A percentile compares a stretch with the other conserved stretches of the same genome.
Evolutionary conservation across 139 green algal species (phyloP).

Genomic region (Eudorina sp.): DNA sequence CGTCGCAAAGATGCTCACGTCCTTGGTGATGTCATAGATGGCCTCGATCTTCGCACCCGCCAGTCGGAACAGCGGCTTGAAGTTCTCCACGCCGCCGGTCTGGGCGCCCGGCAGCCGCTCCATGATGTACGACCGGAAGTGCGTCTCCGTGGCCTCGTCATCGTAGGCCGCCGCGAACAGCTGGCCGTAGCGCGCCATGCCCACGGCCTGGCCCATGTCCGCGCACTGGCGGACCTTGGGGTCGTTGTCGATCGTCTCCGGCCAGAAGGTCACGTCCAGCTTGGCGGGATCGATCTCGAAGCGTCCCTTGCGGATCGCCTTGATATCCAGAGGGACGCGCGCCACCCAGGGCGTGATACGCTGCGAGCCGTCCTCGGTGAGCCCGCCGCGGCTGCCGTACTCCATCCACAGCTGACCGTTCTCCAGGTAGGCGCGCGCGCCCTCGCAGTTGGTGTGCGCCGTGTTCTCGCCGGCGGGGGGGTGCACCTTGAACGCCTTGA

Average conservation of each 20-base stretch:
- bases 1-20: constrained; percentile 37
- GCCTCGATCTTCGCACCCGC: constrained; percentile 32
- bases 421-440: constrained; percentile 28
- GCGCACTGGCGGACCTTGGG: constrained; percentile 28
- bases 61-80: constrained; percentile 38
- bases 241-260: constrained; percentile 12
- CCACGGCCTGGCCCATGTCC: constrained; percentile 30
- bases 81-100: constrained; percentile 35
- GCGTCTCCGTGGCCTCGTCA: constrained; percentile 21
- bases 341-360: constrained; percentile 15
- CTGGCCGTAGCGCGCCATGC: constrained; percentile 37
- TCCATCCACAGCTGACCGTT: constrained; percentile 25
- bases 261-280: constrained; percentile 40
- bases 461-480: neutral
- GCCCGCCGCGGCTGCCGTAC: constrained; percentile 23
- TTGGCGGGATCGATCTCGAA: neutral
- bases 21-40: constrained; percentile 32
- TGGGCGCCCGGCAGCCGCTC: constrained; percentile 39
- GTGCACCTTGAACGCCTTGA: neutral
- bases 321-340: neutral
- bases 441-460: constrained; percentile 13
- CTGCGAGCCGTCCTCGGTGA: neutral
- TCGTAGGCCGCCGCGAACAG: constrained; percentile 20
- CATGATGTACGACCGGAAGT: constrained; percentile 33
- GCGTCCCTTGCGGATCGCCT: constrained; percentile 1